Base-by-base conservation (phyloP, 768 basidiomycete species). In the Kwoniella heveanensis region DNA sequence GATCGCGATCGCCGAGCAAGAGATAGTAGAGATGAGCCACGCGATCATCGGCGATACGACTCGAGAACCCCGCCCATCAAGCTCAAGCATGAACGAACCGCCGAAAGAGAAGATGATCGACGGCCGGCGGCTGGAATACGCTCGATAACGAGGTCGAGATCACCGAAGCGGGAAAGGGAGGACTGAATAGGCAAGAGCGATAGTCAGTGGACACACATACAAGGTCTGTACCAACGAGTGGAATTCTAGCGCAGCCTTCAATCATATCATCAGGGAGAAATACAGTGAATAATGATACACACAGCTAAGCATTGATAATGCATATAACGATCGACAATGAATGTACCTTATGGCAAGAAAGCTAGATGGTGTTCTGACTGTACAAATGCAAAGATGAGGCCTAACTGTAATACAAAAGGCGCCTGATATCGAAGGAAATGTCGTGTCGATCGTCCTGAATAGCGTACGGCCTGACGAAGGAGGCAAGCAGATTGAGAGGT, bases 41-140 rank as follows among this genome's bases (percentile, higher is more conserved):
- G 44, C 5, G 46, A 24, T 29, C 8, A 17, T 17, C 9, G 39
- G 17, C 9, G 39, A 44, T 7, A 44, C 39, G 39, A 32, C 5
- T 64, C 57, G 2, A 47, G 63, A n/a, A 64, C 63, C 13, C 63
- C 63, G 22, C 63, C 63, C 29, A 26, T 59, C 51, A 64, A 64
- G 44, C 56, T 57, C 7, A 37, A 64, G 24, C 13, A 37, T n/a
- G 26, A 36, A 27, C 50, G 46, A 22, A 37, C 49, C 4, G 15
- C 39, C 4, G 39, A 44, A 44, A 8, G 39, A 17, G 15, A 44
- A 9, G 39, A 44, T 44, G 39, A 17, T 44, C 39, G 22, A 8
- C 48, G 22, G 17, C 22, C 48, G 22, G 48, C 48, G 5, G 17
- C 22, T 24, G 2, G 6, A 49, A 26, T 10, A 49, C 48, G 22